Base-by-base conservation (phyloP, 2,329 filamentous ascomycete species). In the Fusarium armeniacum region DNA sequence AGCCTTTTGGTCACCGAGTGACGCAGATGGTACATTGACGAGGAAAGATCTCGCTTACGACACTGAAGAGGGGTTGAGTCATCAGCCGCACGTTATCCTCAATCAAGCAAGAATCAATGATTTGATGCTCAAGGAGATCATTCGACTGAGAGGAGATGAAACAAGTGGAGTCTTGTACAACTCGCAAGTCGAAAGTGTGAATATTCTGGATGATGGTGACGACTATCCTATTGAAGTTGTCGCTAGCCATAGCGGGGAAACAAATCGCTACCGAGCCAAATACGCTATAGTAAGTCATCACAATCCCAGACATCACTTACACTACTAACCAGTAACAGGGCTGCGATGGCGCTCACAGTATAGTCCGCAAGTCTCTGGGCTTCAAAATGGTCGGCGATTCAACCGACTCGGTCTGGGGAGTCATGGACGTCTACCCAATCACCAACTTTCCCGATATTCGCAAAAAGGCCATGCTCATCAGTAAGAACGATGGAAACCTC, bases 21-120 rank as follows among this genome's bases (percentile, higher is more conserved):
- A 83, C 33, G 3, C 10, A 16, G 79, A 88, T 36, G 89, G 89
- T 2, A 76, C 80, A 0, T 83, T 93, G 55, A 80, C 81, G 46
- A 84, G 89, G 41, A 87, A 83, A 30, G 89, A 88, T 51, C 83
- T 87, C 44, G 88, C 90, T 20, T 84, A 86, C 0, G 89, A 92
- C 76, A 90, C 86, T 1, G 86, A 87, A 46, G 83, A 85, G 1
- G 88, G 87, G 1, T 81, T 91, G 51, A 89, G 85, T 24, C 84
- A 85, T 7, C 91, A 91, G 69, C 86, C 88, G 59, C 86, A 93
- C 75, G 86, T 90, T 2, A 88, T 92, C 3, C 77, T 93, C 15
- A 90, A 92, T 69, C 72, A 74, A 6, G 72, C 72, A 0, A 69
- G 69, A 0, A 73, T 73, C 0, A 65, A 65, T 15, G 71, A 73